Base-by-base conservation (phyloP, 1,139 yeast genomes). In the Kodamaea anthophila region DNA sequence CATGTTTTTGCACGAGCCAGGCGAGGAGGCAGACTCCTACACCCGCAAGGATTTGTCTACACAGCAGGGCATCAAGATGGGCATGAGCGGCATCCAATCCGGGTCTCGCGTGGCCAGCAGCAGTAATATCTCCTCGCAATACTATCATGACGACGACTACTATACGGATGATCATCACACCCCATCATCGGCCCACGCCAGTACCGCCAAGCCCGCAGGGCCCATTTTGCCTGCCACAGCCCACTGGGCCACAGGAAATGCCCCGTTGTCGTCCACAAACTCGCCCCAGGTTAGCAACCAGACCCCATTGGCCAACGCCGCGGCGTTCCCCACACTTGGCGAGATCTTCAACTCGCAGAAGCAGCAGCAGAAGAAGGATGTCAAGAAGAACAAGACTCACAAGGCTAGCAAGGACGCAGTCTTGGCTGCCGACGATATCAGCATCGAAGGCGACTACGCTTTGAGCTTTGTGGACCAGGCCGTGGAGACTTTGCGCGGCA, bases 1-100 rank as follows among this genome's bases (percentile, higher is more conserved):
- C 69, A 93, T 93, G 98, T 93, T 91, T 51, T 69, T 93, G 47
- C 99, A 93, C 54, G 98, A 93, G 56, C 98, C 98, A 3, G 98
- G 99, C 37, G 99, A 93, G 61, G 98, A 93, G 55, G 97, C 97
- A 1, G 98, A 93, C 49, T 81, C 94, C 5, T 91, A 86, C 57
- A 85, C 96, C 19, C 78, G 96, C 57, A 93, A 88, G 53, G 96
- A 88, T 51, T 69, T 87, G 51, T 79, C 88, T 9, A 83, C 94
- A 10, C 83, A 84, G 51, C 87, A 83, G 47, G 77, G 78, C 42
- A 68, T 74, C 40, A 74, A 72, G 52, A 74, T 74, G 74, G 70
- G 73, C 24, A 64, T 60, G 65, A 57, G 61, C 52, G 65, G 60
- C 13, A 47, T 52, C 49, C 38, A 33, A 12, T 32, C 40, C 8